Conservation (phyloP, 2,329 filamentous ascomycete species). For the Fusarium siculi region DNA sequence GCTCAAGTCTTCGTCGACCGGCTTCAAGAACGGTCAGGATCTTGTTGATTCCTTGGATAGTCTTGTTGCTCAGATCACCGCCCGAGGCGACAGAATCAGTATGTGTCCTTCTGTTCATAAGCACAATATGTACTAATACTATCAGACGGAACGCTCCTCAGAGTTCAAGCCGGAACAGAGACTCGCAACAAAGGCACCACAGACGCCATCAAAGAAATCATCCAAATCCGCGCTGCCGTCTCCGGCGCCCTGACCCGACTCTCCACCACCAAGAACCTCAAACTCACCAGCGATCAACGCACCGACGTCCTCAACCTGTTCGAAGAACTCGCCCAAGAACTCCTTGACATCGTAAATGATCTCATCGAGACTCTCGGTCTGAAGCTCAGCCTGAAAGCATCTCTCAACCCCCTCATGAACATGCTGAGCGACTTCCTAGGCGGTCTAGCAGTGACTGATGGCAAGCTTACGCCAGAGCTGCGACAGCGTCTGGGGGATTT, state of each 20-base stretch:
- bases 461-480: neutral
- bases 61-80: neutral
- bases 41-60: neutral
- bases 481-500: neutral
- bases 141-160: neutral
- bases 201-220: neutral
- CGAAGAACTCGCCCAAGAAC: neutral
- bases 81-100: neutral
- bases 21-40: slow-evolving; percentile 7
- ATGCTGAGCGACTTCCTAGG: neutral
- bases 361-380: neutral
- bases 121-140: neutral
- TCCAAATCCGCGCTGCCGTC: neutral
- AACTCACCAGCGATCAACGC: neutral
- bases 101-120: neutral
- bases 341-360: neutral
- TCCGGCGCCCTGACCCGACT: neutral
- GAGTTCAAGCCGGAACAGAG: neutral
- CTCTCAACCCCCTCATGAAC: slow-evolving; percentile 10
- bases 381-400: neutral
- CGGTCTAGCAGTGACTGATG: neutral
- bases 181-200: neutral
- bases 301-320: neutral
- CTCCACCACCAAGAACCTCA: slow-evolving; percentile 3
- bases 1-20: neutral